Conservation (phyloP, 352 stramenopile species). For the Globisporangium radiosum region DNA sequence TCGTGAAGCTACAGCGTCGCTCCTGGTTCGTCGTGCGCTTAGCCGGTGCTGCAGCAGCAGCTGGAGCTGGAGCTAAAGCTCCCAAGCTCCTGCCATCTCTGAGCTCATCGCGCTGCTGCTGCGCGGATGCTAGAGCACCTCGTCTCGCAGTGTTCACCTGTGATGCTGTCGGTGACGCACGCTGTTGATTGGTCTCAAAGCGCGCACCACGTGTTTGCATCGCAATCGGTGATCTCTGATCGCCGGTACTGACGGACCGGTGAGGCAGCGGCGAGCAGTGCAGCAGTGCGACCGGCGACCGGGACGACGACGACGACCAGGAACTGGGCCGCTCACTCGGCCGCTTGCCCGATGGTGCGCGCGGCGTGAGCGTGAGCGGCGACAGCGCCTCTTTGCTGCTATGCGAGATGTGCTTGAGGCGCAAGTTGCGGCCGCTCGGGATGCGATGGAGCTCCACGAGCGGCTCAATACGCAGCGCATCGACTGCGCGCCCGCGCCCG, state of each 20-base stretch:
- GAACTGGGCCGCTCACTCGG: slow-evolving; percentile 20
- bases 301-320: slow-evolving; percentile 6
- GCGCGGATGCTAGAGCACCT: not conserved
- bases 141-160: too few species aligned
- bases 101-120: not conserved
- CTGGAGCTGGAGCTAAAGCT: too few species aligned
- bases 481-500: not conserved
- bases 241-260: slow-evolving; percentile 6
- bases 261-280: not conserved
- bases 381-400: slow-evolving; percentile 22
- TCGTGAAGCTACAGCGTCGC: slow-evolving; percentile 57
- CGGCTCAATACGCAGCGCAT: slow-evolving; percentile 8
- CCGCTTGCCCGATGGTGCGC: slow-evolving; percentile 30
- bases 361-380: slow-evolving; percentile 35
- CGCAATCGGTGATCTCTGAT: not conserved
- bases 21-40: slow-evolving; percentile 26
- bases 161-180: not conserved
- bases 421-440: slow-evolving; percentile 41
- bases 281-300: not conserved
- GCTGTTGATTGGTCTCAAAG: too few species aligned
- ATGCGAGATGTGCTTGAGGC: slow-evolving; percentile 36
- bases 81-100: not conserved
- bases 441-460: slow-evolving; percentile 42
- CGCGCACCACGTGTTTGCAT: not conserved
- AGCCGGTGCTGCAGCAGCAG: not conserved